Conservation (phyloP, 2,329 filamentous ascomycete genomes). For the Ceratocystis ficicola region DNA sequence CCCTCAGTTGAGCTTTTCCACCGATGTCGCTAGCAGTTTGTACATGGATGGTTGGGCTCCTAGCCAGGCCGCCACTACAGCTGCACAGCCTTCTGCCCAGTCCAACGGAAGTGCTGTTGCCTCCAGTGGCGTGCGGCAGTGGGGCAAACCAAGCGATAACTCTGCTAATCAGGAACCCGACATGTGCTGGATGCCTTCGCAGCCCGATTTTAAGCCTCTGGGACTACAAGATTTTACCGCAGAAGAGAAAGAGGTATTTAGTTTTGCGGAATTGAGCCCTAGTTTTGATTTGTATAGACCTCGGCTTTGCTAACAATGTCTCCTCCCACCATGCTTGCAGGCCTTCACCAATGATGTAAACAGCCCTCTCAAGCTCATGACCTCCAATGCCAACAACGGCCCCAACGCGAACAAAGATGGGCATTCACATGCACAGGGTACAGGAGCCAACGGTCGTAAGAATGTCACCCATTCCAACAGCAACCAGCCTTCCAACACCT, state of each 20-base stretch:
- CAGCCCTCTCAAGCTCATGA: constrained; percentile 70
- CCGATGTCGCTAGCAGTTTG: constrained; percentile 31
- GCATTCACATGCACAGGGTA: constrained; percentile 30
- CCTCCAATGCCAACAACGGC: constrained; percentile 48
- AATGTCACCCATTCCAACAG: constrained; percentile 59
- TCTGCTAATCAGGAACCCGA: constrained; percentile 71
- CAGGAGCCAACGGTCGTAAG: constrained; percentile 59
- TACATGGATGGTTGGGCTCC: constrained; percentile 73
- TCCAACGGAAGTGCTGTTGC: neutral
- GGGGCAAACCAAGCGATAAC: constrained; percentile 66
- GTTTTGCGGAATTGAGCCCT: neutral
- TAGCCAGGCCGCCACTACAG: constrained; percentile 41
- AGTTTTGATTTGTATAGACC: neutral
- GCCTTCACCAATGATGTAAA: constrained; percentile 80
- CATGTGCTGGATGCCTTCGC: constrained; percentile 70
- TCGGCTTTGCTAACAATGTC: neutral
- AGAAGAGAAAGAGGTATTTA: constrained; percentile 46
- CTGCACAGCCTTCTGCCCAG: constrained; percentile 6
- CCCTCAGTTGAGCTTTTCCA: constrained; percentile 37
- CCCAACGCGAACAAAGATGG: constrained; percentile 16
- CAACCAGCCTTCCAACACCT: constrained; percentile 29
- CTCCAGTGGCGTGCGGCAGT: constrained; percentile 41
- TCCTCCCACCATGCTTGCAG: constrained; percentile 33
- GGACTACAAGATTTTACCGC: constrained; percentile 56
- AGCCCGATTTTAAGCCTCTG: constrained; percentile 56